Evolutionary conservation across 768 basidiomycete species (phyloP).

Genomic region (Boletus subcaerulescens): DNA sequence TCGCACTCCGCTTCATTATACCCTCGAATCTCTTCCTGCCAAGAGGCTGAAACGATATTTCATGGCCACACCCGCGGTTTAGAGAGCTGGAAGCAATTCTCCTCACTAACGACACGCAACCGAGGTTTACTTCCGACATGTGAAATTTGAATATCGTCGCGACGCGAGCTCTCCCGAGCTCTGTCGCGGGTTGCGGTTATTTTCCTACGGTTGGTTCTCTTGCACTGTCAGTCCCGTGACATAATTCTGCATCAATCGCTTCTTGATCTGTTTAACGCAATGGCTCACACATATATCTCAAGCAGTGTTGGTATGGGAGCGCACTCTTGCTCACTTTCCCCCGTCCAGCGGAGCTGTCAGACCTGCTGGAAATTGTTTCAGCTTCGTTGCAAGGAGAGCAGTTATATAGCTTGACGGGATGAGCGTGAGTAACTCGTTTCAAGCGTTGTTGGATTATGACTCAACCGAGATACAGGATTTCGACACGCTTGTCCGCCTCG

Average conservation of each 20-base stretch:
- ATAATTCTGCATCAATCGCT: slow-evolving; percentile 5
- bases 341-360: background rate
- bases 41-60: too few relatives aligned
- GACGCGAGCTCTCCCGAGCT: slow-evolving; percentile 1
- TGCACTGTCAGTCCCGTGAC: slow-evolving; percentile 8
- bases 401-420: slow-evolving; percentile 1
- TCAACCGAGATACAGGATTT: slow-evolving; percentile 19
- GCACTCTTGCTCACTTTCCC: slow-evolving; percentile 1
- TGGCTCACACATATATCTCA: slow-evolving; percentile 16
- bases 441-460: background rate
- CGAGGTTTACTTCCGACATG: background rate
- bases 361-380: background rate
- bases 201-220: slow-evolving; percentile 9
- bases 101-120: background rate
- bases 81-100: background rate
- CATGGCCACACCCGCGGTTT: too few relatives aligned
- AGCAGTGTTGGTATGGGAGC: background rate
- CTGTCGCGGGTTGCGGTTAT: background rate
- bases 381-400: background rate
- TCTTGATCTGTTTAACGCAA: slow-evolving; percentile 7
- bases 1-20: too few relatives aligned
- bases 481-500: slow-evolving; percentile 19
- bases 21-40: too few relatives aligned
- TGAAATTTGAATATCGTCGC: background rate
- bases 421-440: slow-evolving; percentile 14